Evolutionary conservation across 2,329 filamentous ascomycete genomes (phyloP).

Genomic region (Endothia cerciana): DNA sequence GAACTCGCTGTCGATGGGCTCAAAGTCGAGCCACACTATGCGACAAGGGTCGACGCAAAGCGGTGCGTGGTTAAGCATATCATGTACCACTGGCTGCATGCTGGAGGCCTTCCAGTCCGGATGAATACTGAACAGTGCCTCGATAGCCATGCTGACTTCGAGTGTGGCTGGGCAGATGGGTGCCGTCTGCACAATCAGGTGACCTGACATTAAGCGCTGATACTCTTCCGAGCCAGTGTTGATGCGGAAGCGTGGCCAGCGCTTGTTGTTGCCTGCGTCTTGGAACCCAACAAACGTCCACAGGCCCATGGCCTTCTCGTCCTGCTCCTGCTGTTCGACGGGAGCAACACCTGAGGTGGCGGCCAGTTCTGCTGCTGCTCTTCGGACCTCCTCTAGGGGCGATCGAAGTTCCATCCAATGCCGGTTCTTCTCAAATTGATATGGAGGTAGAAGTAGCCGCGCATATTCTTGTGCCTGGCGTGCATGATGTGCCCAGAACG

Average conservation of each 20-base stretch:
- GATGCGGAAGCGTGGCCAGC: constrained; percentile 44
- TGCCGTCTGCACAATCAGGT: constrained; percentile 44
- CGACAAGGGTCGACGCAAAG: constrained; percentile 38
- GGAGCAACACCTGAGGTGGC: no score
- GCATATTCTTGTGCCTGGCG: constrained; percentile 27
- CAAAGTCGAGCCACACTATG: constrained; percentile 36
- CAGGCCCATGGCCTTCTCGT: constrained; percentile 23
- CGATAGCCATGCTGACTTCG: constrained; percentile 39
- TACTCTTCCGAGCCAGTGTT: constrained; percentile 44
- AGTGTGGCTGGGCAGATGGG: constrained; percentile 45
- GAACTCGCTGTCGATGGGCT: not conserved
- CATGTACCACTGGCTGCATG: constrained; percentile 36
- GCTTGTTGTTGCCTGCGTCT: constrained; percentile 20
- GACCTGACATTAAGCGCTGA: constrained; percentile 39
- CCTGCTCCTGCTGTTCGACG: constrained; percentile 22
- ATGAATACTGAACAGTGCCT: constrained; percentile 40
- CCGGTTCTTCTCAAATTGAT: constrained; percentile 44
- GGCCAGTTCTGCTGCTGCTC: not conserved
- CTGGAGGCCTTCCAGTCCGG: constrained; percentile 32
- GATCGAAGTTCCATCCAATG: constrained; percentile 45
- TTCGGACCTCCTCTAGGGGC: constrained; percentile 21
- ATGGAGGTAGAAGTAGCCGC: constrained; percentile 42
- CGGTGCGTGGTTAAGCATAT: constrained; percentile 38
- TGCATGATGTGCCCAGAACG: constrained; percentile 43
- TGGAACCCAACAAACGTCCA: constrained; percentile 30